These are phyloP conservation scores for Trichophaea hybrida DNA, from an alignment of 2,329 filamentous ascomycete species.

Conservation along the genomic window DNA sequence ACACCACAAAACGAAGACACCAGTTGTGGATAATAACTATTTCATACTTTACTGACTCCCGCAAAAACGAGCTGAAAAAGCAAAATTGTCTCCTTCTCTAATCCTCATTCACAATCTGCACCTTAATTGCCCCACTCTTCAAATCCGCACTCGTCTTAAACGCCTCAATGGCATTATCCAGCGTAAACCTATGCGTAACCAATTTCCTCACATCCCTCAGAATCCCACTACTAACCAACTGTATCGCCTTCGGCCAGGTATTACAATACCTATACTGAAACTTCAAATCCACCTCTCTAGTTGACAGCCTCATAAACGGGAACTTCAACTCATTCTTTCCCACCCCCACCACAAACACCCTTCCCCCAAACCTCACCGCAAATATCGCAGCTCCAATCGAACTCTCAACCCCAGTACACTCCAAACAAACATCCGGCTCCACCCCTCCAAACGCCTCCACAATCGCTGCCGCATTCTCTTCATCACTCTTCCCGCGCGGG, in stretches of 20 bases:
- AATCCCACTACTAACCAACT: slow-evolving; percentile 69
- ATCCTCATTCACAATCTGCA: slow-evolving; percentile 60
- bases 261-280: slow-evolving; percentile 96
- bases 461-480: slow-evolving; percentile 60
- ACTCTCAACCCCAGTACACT: slow-evolving; percentile 90
- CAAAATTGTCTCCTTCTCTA: slow-evolving; percentile 3
- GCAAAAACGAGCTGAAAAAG: background rate
- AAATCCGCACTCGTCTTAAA: slow-evolving; percentile 80
- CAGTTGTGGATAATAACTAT: background rate
- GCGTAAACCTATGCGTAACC: slow-evolving; percentile 71
- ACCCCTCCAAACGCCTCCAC: slow-evolving; percentile 54
- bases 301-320: slow-evolving; percentile 85
- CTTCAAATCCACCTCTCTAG: slow-evolving; percentile 83
- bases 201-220: slow-evolving; percentile 53
- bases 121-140: slow-evolving; percentile 92
- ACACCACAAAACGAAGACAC: too few species aligned
- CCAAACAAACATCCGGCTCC: slow-evolving; percentile 68
- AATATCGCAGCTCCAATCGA: slow-evolving; percentile 77
- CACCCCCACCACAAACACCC: slow-evolving; percentile 92
- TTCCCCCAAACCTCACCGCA: slow-evolving; percentile 85
- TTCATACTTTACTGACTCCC: background rate
- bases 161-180: slow-evolving; percentile 78
- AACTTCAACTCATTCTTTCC: slow-evolving; percentile 92
- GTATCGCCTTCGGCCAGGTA: slow-evolving; percentile 88
- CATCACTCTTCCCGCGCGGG: slow-evolving; percentile 43